Evolutionary conservation across 306 rosid genomes (phyloP).

Genomic region (Pyrus bretschneideri): DNA sequence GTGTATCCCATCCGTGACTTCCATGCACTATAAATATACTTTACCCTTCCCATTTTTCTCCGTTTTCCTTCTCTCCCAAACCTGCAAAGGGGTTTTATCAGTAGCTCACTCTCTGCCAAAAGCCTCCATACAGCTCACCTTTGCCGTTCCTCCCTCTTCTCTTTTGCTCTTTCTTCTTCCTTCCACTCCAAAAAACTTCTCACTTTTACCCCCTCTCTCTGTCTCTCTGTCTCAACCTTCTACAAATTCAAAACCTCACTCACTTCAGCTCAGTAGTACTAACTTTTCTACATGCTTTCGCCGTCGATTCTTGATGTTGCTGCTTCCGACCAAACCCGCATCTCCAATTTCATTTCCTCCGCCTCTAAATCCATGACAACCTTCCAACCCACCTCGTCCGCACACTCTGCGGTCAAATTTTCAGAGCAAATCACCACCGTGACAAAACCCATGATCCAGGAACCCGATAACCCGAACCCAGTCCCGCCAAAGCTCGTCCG

Average conservation of each 20-base stretch:
- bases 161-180: neutral
- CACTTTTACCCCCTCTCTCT: neutral
- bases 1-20: neutral
- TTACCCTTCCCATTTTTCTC: neutral
- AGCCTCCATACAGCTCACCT: neutral
- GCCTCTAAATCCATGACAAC: neutral
- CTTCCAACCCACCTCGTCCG: neutral
- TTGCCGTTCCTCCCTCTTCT: neutral
- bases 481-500: conserved; percentile 37
- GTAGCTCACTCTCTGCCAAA: neutral
- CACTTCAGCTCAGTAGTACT: neutral
- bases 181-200: neutral
- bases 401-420: conserved; percentile 6
- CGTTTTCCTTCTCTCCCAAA: conserved; percentile 11
- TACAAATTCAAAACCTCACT: neutral
- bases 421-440: conserved; percentile 16
- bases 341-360: neutral
- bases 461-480: neutral
- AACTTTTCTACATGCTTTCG: neutral
- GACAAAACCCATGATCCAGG: neutral
- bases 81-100: conserved; percentile 8
- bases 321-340: neutral
- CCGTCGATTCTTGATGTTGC: neutral
- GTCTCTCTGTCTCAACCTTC: neutral
- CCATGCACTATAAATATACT: conserved; percentile 32